Percentiles rank a stretch among this genome's conserved stretches.
These are phyloP conservation scores for Lachancea lanzarotensis DNA, from an alignment of 805 yeast genomes.

Conservation along the genomic window DNA sequence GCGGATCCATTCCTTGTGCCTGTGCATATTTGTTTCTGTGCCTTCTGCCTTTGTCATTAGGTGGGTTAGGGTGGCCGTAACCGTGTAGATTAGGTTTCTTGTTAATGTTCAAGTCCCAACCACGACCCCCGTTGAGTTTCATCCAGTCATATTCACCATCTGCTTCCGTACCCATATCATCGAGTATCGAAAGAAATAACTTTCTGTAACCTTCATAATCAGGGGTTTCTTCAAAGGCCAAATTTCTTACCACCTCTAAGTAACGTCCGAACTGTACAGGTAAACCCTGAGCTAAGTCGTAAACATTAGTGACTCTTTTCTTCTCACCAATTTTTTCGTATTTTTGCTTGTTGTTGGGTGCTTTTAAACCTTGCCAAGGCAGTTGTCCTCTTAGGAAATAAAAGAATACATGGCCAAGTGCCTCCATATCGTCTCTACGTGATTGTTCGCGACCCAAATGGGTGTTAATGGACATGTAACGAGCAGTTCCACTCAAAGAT, in stretches of 20 bases:
- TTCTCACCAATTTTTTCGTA: conserved; percentile 97
- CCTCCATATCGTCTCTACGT: conserved; percentile 93
- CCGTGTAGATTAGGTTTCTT: conserved; percentile 94
- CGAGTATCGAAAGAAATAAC: conserved; percentile 70
- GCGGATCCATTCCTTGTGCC: conserved; percentile 20
- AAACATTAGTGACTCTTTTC: conserved; percentile 82
- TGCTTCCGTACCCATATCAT: conserved; percentile 58
- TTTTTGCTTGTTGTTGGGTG: conserved; percentile 95
- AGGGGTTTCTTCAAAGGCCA: conserved; percentile 90
- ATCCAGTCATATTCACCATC: conserved; percentile 98
- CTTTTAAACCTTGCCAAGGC: conserved; percentile 99
- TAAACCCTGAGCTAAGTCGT: conserved; percentile 78
- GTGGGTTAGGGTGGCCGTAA: conserved; percentile 91
- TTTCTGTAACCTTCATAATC: conserved; percentile 83
- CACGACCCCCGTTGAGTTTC: conserved; percentile 90
- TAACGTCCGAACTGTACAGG: conserved; percentile 94
- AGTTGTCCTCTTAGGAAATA: conserved; percentile 89
- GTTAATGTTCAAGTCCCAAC: conserved; percentile 87
- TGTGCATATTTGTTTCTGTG: conserved; percentile 33
- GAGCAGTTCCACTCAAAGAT: conserved; percentile 94
- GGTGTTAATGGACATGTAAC: conserved; percentile 96
- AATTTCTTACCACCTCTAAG: conserved; percentile 77
- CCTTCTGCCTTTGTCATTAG: conserved; percentile 42
- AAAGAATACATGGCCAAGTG: conserved; percentile 93
- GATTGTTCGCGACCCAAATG: conserved; percentile 96